Evolutionary conservation across 2,329 filamentous ascomycete species (phyloP), one percentile per base, ranked within the genome.

Genomic region (Botrytis fragariae): DNA sequence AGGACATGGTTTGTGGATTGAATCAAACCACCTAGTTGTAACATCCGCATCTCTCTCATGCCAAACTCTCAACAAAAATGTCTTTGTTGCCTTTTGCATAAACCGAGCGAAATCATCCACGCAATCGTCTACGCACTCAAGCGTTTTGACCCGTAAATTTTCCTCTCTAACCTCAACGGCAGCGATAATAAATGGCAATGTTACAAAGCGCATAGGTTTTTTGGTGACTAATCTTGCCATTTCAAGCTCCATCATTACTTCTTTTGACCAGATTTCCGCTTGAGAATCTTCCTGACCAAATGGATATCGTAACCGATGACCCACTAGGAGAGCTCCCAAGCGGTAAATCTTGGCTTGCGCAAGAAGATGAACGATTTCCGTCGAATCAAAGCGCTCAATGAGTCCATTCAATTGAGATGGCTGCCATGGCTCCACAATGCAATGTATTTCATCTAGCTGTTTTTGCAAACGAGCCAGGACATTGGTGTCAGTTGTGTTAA

Each of bases 91-190:
- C 45, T 77, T 76, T 67, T 78, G 76, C 48, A 80, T 18, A n/a
- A 77, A 37, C 16, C 73, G 77, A 18, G 78, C 62, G 67, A 71
- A 80, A 6, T 76, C 74, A 63, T 79, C 78, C 3, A 80, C 77
- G 32, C 75, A 98, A 97, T 78, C 62, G 29, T 77, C 74, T 32
- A 78, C 77, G 69, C 67, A 25, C 57, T 76, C 72, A 18, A 68
- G 45, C 25, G 16, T 54, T 5, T 37, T 68, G 22, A 42, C 20
- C 5, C 45, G 65, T 14, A 20, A 18, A 6, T 10, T 29, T 12
- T 22, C 7, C 1, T 39, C 45, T 68, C 32, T 45, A 22, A 51
- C 25, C 18, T 54, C 45, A 54, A 39, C 65, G 3, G 65, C 45
- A 54, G 65, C 32, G 29, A 68, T 68, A 29, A 80, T 72, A 64